phyloP scores from a whole-genome alignment of 2,329 filamentous ascomycete species.

The Bimuria novae-zelandiae region DNA sequence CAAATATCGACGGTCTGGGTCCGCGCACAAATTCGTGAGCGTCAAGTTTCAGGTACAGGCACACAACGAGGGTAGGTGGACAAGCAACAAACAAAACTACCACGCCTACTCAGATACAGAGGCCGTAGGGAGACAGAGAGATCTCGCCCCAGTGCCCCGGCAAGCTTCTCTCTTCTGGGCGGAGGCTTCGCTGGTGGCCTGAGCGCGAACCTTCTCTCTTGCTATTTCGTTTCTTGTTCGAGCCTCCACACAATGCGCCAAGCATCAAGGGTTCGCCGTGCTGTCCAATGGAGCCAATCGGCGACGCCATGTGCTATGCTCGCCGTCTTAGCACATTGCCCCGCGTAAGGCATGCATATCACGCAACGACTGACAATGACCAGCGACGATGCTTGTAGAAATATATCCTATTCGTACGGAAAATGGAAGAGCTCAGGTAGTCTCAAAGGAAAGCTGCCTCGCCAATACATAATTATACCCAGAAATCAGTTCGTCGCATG shows the following conservation, averaged over 20 bases:
- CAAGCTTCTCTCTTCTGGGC: background rate
- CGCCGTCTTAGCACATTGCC: background rate
- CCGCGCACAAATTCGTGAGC: background rate
- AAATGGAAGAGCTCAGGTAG: too few relatives aligned
- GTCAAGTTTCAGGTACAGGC: background rate
- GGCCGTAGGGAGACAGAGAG: conserved; percentile 2
- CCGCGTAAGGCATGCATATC: too few relatives aligned
- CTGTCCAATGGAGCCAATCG: conserved; percentile 8
- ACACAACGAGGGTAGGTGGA: background rate
- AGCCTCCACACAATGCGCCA: conserved; percentile 4
- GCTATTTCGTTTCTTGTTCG: conserved; percentile 6
- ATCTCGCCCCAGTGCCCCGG: background rate
- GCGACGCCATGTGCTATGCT: conserved; percentile 5
- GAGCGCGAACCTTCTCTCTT: conserved; percentile 4
- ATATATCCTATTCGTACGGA: too few relatives aligned
- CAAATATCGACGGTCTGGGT: conserved; percentile 1
- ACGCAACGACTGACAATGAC: too few relatives aligned
- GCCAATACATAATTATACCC: background rate
- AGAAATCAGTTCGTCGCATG: background rate
- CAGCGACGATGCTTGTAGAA: too few relatives aligned
- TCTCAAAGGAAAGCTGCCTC: too few relatives aligned
- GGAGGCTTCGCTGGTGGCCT: conserved; percentile 10
- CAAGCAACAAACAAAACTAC: background rate
- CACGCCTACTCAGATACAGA: background rate
- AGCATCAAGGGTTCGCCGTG: conserved; percentile 6